Percentiles rank a stretch among this genome's conserved stretches.
Evolutionary conservation across 768 basidiomycete species (phyloP).

Genomic region (Podaxis rugospora): DNA sequence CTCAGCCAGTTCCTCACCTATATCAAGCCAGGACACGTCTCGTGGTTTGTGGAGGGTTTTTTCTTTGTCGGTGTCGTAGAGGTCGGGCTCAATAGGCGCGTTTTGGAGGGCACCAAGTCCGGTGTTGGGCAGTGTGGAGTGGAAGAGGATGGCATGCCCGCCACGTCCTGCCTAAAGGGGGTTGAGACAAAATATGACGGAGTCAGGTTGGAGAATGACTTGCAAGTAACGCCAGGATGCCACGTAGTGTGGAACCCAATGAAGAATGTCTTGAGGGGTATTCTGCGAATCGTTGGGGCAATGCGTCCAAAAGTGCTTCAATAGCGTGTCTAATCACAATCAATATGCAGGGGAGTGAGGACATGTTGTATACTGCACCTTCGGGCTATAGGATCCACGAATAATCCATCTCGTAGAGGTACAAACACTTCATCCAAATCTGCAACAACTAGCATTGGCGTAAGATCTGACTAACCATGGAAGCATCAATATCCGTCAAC

Average conservation of each 20-base stretch:
- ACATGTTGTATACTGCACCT: conserved; percentile 42
- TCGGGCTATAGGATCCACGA: conserved; percentile 70
- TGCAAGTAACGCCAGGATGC: conserved; percentile 69
- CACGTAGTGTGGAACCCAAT: conserved; percentile 74
- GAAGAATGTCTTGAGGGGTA: conserved; percentile 52
- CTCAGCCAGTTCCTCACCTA: conserved; percentile 86
- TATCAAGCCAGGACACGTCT: conserved; percentile 72
- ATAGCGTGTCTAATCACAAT: conserved; percentile 46
- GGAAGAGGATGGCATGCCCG: conserved; percentile 75
- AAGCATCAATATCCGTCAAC: conserved; percentile 19
- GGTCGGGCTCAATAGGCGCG: conserved; percentile 53
- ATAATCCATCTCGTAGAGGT: conserved; percentile 67
- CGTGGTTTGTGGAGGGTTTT: conserved; percentile 73
- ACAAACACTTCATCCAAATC: conserved; percentile 93
- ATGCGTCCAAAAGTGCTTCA: conserved; percentile 56
- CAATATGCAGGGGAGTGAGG: not conserved
- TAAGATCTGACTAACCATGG: conserved; percentile 40
- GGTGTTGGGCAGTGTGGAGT: conserved; percentile 60
- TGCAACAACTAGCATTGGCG: conserved; percentile 73
- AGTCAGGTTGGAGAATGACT: conserved; percentile 19
- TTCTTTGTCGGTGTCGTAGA: conserved; percentile 87
- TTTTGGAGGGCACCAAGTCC: conserved; percentile 67
- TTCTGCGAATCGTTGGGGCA: conserved; percentile 60
- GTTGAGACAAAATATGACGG: conserved; percentile 6
- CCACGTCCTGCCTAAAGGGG: conserved; percentile 53